Percentiles rank a stretch among this genome's conserved stretches.
Conservation (phyloP, 202 grass and related monocot species). For the Miscanthus sacchariflorus region DNA sequence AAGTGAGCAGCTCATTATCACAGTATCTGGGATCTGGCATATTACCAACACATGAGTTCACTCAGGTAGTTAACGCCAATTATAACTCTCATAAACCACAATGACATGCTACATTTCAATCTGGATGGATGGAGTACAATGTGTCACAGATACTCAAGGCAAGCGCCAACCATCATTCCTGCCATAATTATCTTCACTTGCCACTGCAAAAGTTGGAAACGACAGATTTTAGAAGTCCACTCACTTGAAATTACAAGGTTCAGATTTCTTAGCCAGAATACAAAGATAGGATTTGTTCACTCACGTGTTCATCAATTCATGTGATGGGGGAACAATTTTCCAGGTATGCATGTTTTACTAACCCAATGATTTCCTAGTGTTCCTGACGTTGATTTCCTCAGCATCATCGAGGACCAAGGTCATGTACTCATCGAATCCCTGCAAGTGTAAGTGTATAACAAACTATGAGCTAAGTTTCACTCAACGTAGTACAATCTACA, state of each 20-base stretch:
- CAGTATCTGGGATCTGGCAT: not conserved
- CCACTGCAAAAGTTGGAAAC: slow-evolving; percentile 39
- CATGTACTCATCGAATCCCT: slow-evolving; percentile 96
- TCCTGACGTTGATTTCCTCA: slow-evolving; percentile 83
- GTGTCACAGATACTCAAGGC: not conserved
- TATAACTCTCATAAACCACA: too few relatives aligned
- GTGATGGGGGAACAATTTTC: not conserved
- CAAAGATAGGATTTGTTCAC: not conserved
- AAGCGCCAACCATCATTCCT: not conserved
- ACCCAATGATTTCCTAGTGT: slow-evolving; percentile 70
- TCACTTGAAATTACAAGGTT: not conserved
- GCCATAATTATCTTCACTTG: slow-evolving; percentile 32
- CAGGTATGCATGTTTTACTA: slow-evolving; percentile 6
- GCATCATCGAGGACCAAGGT: slow-evolving; percentile 76
- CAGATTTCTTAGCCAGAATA: not conserved
- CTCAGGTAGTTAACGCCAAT: too few relatives aligned
- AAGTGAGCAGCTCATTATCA: slow-evolving; percentile 29
- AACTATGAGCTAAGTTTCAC: not conserved
- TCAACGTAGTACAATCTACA: not conserved
- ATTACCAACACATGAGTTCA: slow-evolving; percentile 5
- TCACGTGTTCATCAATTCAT: slow-evolving; percentile 67
- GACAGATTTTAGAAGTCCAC: not conserved
- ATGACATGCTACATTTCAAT: not conserved
- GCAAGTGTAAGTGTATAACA: slow-evolving; percentile 6
- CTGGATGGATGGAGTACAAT: slow-evolving; percentile 38